Percentiles rank a stretch among this genome's conserved stretches.
Conservation (phyloP, 2,329 filamentous ascomycete species). For the Cladosporium sp. region DNA sequence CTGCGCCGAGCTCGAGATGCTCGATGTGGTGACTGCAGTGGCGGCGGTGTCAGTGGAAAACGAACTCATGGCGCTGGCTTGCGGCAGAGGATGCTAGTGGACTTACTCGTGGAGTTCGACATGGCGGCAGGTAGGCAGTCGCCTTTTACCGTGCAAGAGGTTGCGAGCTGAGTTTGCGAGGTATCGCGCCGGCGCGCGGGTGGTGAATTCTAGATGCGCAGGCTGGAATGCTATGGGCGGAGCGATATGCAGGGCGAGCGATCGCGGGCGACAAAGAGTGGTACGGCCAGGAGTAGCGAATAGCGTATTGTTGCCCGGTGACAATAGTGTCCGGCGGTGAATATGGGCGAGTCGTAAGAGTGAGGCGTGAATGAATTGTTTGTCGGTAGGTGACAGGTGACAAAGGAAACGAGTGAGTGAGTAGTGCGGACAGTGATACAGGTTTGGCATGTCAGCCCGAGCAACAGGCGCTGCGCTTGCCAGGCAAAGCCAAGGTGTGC, state of each 20-base stretch:
- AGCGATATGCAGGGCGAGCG: constrained; percentile 9
- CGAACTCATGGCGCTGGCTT: constrained; percentile 2
- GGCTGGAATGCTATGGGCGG: constrained; percentile 8
- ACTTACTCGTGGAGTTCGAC: constrained; percentile 18
- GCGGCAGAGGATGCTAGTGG: background rate
- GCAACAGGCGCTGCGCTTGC: background rate
- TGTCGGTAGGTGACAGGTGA: background rate
- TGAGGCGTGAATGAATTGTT: background rate
- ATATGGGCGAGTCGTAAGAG: background rate
- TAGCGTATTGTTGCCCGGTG: background rate
- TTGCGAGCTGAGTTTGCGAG: background rate
- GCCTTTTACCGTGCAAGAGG: constrained; percentile 1
- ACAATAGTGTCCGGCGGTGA: background rate
- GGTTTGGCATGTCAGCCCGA: background rate
- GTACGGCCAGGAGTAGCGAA: constrained; percentile 1
- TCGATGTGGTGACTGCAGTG: constrained; percentile 9
- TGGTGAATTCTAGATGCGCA: constrained; percentile 3
- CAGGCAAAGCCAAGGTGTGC: background rate
- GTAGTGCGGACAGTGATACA: background rate
- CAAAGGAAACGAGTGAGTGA: background rate
- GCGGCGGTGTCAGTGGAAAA: background rate
- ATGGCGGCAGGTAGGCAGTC: constrained; percentile 13
- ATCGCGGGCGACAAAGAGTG: constrained; percentile 4
- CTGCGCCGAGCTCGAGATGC: constrained; percentile 9
- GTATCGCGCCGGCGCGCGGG: background rate